Evolutionary conservation across 2,329 filamentous ascomycete genomes (phyloP), one percentile per base, ranked within the genome.

Genomic region (Arthroderma uncinatum): DNA sequence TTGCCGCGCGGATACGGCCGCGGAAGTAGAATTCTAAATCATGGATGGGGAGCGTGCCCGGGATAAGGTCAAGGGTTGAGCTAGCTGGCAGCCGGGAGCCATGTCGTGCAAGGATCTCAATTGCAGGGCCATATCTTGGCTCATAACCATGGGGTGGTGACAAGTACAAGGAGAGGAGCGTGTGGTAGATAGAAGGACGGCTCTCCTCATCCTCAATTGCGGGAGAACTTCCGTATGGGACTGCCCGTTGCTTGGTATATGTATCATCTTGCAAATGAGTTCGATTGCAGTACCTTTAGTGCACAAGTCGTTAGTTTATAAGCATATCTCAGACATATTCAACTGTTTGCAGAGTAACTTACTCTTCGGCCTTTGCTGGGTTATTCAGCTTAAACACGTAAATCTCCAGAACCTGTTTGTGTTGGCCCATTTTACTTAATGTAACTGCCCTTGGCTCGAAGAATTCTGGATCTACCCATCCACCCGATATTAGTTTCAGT

Each of bases 311-410:
- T 40, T 36, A 12, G 50, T 77, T 83, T 60, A 34, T 7, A 21
- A 1, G 8, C 39, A 42, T 42, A 21, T 23, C n/a, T n/a, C n/a
- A 16, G 9, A 42, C 23, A 9, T 9, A 10, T 10, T 19, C 23
- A 48, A n/a, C n/a, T n/a, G 21, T 8, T 44, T 28, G 39, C 12
- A 9, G 28, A 37, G n/a, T 14, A 53, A 53, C 61, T 58, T 75
- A 95, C 85, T 95, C 89, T 79, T 98, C 93, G 33, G 93, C 93
- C 72, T 95, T 97, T 10, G 75, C 76, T 61, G 88, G 92, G 69
- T 95, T 86, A 63, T 87, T 77, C 70, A 98, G 82, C 70, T 92
- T 93, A 74, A 96, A 98, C 28, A 97, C 92, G 69, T 95, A 98
- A 55, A 98, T 95, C 68, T 93, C 87, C n/a, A 98, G 76, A 0